Evolutionary conservation across 805 yeast genomes (phyloP).

Genomic region (Lipomyces yamadae): DNA sequence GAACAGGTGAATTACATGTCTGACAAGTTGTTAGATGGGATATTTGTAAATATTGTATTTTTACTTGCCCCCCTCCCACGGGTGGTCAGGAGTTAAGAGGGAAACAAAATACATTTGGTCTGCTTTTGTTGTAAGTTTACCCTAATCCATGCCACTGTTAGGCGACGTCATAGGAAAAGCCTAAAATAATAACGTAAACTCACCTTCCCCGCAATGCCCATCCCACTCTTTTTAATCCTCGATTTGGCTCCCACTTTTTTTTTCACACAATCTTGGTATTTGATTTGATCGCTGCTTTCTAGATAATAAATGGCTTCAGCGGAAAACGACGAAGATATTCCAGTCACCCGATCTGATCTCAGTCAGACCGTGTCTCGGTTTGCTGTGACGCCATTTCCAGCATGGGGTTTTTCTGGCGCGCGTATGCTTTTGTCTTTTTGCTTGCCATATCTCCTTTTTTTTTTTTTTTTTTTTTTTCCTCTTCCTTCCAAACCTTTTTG

Average conservation of each 20-base stretch:
- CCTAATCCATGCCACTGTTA: neutral
- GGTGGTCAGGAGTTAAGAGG: too few species aligned
- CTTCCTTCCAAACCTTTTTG: too few species aligned
- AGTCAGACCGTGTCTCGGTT: slow-evolving; percentile 29
- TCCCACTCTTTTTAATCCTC: neutral
- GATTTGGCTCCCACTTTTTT: neutral
- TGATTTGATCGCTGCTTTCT: neutral
- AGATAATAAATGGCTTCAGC: slow-evolving; percentile 1
- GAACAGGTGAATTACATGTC: slow-evolving; percentile 38
- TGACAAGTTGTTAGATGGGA: neutral
- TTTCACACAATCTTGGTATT: neutral
- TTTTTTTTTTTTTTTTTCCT: neutral
- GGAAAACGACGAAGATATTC: slow-evolving; percentile 11
- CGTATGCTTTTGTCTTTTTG: slow-evolving; percentile 14
- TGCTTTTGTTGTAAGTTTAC: too few species aligned
- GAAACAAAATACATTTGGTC: too few species aligned
- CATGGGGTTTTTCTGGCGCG: slow-evolving; percentile 34
- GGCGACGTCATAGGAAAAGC: neutral
- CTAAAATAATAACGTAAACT: too few species aligned
- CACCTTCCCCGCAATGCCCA: neutral
- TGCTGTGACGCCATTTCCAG: slow-evolving; percentile 37
- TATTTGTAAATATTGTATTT: slow-evolving; percentile 4
- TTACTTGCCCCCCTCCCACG: neutral
- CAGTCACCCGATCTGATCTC: slow-evolving; percentile 16
- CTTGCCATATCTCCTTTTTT: neutral